These are phyloP conservation scores for Ceratocystis cacaofunesta DNA, from an alignment of 2,329 filamentous ascomycete genomes.

Conservation along the genomic window DNA sequence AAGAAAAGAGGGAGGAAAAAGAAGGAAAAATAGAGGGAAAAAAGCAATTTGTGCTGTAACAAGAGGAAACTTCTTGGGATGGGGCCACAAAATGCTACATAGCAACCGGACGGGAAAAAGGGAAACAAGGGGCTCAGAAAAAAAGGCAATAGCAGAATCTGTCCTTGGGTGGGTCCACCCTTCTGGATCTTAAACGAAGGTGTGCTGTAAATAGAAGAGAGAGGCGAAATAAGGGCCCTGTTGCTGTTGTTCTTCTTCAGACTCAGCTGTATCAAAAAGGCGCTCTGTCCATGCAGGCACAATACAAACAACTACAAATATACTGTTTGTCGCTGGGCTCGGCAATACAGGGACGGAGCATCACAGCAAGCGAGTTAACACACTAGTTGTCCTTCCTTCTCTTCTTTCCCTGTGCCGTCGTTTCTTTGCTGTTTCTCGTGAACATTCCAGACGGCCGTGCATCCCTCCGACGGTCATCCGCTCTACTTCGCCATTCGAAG, in stretches of 20 bases:
- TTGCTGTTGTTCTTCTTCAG: too few relatives aligned
- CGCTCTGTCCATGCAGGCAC: neutral
- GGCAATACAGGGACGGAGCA: neutral
- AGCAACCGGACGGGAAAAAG: constrained; percentile 5
- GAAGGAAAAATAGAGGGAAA: constrained; percentile 1
- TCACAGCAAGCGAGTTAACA: neutral
- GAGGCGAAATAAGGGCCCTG: neutral
- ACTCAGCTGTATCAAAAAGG: too few relatives aligned
- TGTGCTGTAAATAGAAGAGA: neutral
- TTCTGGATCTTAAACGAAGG: too few relatives aligned
- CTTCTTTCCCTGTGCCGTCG: neutral
- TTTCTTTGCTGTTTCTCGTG: too few relatives aligned
- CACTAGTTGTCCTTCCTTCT: neutral
- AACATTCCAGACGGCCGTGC: neutral
- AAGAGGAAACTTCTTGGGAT: constrained; percentile 5
- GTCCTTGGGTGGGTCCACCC: too few relatives aligned
- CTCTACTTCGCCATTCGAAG: neutral
- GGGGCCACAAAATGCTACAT: constrained; percentile 11
- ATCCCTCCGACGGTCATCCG: neutral
- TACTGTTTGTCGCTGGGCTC: neutral
- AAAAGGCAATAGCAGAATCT: neutral
- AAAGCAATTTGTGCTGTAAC: constrained; percentile 3
- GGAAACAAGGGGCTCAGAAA: constrained; percentile 1
- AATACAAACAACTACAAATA: neutral
- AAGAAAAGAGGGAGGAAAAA: constrained; percentile 9